Base-by-base conservation (phyloP, 2,329 filamentous ascomycete species). In the Diaporthe sp. region DNA sequence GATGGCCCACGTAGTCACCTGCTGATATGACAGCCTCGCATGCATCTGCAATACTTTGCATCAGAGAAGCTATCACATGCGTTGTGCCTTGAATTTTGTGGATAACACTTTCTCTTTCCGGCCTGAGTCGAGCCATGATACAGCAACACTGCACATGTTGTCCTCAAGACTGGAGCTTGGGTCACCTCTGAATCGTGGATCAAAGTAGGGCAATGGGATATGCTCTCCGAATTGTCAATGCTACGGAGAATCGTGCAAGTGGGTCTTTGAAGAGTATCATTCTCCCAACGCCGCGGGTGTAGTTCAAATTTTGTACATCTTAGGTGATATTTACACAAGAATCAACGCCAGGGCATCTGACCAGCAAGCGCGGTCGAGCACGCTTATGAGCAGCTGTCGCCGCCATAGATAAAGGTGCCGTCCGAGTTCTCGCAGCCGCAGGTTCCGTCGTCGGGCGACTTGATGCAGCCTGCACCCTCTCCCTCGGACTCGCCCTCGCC, bases 371-470 rank as follows among this genome's bases (percentile, higher is more conserved):
- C 10, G 25, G 1, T 19, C 1, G 47, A 53, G 19, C 25, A 47
- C 4, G 12, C 22, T 72, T 71, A 79, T 3, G 47, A 73, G 74
- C 81, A 82, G 74, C 74, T 77, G 37, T 68, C 68, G 42, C 77
- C 77, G 9, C 82, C 83, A 59, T 73, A 72, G 35, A 84, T 75
- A 72, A 85, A 86, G 1, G 77, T 79, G 9, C 84, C 84, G 78
- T 84, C 79, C 27, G 83, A 84, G 75, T 82, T 80, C 80, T 85
- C 84, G 71, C 84, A 86, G 0, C 84, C 84, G 77, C 84, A 86
- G 22, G 79, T 79, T 13, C 84, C 84, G 39, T 79, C 81, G 10
- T 81, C 72, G 8, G 84, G 84, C 70, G 81, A 79, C 75, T 81
- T 80, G 66, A 86, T 86, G 76, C 85, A 86, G 2, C 78, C 79